These are phyloP conservation scores for Aspergillus arachidicola DNA, from an alignment of 2,329 filamentous ascomycete species.

Conservation along the genomic window DNA sequence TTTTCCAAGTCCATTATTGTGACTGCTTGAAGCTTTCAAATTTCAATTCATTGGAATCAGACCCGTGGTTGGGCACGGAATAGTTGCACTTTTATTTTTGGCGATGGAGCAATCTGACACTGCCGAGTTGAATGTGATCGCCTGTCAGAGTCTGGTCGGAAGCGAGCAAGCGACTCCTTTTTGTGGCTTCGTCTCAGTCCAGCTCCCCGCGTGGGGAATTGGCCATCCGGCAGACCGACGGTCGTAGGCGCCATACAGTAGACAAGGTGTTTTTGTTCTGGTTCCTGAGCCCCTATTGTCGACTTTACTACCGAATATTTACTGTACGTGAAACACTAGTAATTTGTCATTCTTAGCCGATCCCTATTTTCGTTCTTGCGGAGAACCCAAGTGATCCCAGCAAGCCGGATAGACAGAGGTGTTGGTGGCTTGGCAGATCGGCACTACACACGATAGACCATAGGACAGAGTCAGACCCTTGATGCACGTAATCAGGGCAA, in stretches of 20 bases:
- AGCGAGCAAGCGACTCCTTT: background rate
- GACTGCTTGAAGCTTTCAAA: background rate
- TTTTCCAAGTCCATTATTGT: background rate
- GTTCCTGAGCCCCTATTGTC: background rate
- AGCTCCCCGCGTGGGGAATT: background rate
- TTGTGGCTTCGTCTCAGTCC: background rate
- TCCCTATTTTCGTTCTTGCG: slow-evolving; percentile 7
- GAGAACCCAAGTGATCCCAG: background rate
- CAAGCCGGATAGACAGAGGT: slow-evolving; percentile 2
- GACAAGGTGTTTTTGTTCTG: background rate
- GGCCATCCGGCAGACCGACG: background rate
- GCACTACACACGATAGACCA: background rate
- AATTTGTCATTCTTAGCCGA: slow-evolving; percentile 8
- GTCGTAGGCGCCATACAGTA: background rate
- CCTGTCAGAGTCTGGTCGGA: background rate
- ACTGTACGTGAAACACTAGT: slow-evolving; percentile 1
- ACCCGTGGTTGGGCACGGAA: background rate
- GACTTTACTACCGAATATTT: background rate
- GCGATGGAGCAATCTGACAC: slow-evolving; percentile 1
- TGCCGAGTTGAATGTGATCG: background rate
- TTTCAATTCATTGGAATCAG: background rate
- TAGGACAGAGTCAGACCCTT: slow-evolving; percentile 1
- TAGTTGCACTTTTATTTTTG: background rate
- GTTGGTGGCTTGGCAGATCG: slow-evolving; percentile 2
- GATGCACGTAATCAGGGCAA: background rate